phyloP scores from a whole-genome alignment of 108 stramenopile genomes.

The Conticribra weissflogii region DNA sequence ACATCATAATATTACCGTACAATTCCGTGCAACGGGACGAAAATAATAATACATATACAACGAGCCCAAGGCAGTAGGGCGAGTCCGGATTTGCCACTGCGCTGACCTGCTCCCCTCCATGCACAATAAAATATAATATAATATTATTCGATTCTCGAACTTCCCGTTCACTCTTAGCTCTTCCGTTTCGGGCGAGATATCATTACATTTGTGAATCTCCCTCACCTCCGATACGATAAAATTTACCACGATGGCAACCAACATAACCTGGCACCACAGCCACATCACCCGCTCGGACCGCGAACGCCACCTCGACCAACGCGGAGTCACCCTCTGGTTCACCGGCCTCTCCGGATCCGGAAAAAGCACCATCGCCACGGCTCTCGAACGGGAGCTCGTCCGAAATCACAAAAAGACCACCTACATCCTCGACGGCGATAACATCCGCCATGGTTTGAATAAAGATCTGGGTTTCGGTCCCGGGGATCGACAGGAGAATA shows the following conservation, averaged over 20 bases:
- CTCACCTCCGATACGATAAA: too few species aligned
- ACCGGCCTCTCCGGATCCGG: conserved; percentile 64
- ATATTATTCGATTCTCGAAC: too few species aligned
- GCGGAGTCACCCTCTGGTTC: conserved; percentile 58
- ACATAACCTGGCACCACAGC: conserved; percentile 40
- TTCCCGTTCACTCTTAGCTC: too few species aligned
- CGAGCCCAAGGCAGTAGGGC: too few species aligned
- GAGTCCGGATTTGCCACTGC: too few species aligned
- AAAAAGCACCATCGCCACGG: conserved; percentile 58
- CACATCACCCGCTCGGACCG: conserved; percentile 44
- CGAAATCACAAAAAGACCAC: conserved; percentile 21
- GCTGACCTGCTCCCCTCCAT: too few species aligned
- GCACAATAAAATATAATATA: too few species aligned
- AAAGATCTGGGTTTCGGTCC: conserved; percentile 83
- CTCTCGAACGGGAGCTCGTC: conserved; percentile 46
- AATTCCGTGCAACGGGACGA: too few species aligned
- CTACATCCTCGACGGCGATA: conserved; percentile 84
- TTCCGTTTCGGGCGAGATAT: too few species aligned
- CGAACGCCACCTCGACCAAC: conserved; percentile 38
- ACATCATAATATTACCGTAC: too few species aligned
- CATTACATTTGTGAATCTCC: too few species aligned
- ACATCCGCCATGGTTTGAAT: conserved; percentile 87
- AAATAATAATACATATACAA: too few species aligned
- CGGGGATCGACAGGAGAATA: conserved; percentile 86
- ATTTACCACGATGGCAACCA: conserved; percentile 40